Base-by-base conservation (phyloP, 805 yeast species). In the Candida tammaniensis region DNA sequence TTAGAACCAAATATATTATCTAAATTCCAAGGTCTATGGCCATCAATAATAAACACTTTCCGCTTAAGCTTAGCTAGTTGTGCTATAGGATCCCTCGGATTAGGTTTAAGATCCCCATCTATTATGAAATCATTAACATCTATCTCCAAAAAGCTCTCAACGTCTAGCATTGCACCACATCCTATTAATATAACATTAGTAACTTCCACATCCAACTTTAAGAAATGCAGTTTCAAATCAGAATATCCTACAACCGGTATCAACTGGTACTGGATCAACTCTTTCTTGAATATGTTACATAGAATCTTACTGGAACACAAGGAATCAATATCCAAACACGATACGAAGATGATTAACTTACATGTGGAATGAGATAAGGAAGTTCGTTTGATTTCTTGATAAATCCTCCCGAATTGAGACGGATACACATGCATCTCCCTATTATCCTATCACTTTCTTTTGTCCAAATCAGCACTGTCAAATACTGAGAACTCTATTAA, bases 21-120 rank as follows among this genome's bases (percentile, higher is more conserved):
- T 44, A 93, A 64, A 59, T 89, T 89, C 98, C 98, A 93, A 4
- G 98, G 99, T 44, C 98, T 67, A 45, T 85, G 93, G 3, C 95
- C 88, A 59, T 93, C 99, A 36, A 93, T 70, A 8, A 94, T 75
- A 49, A 86, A 94, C 2, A 91, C 74, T 37, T 71, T 76, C 43
- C 93, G 70, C 30, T 61, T 72, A 25, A 71, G 54, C 28, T 55
- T 43, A 11, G 23, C 20, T 18, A 43, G 23, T 7, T 35, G 36
- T 7, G 14, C 24, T 3, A 40, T 18, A 11, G 20, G 17, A 15
- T 32, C 38, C 11, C 24, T 5, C 7, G 17, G 12, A 24, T 19
- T 59, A 22, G 48, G 52, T 16, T 48, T 57, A 6, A 44, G 57
- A 27, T 42, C 51, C 6, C 42, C 54, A 17, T 51, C 55, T 8